A percentile compares a stretch with the other conserved stretches of the same genome.
Evolutionary conservation across 352 stramenopile species (phyloP).

Genomic region (Phytophthora meadii): DNA sequence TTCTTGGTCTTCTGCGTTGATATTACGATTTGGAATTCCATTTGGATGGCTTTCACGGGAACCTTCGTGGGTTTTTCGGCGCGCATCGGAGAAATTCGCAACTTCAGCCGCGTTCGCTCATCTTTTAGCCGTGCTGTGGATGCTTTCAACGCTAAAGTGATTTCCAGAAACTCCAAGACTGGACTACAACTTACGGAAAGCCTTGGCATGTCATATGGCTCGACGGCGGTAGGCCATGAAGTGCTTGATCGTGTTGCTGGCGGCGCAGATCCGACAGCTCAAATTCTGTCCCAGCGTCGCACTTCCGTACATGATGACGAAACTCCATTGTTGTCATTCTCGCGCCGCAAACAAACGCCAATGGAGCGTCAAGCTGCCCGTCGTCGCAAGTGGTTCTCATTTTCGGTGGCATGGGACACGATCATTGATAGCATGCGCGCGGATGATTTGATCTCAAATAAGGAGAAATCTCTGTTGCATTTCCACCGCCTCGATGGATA

Average conservation of each 20-base stretch:
- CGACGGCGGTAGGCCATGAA: conserved; percentile 57
- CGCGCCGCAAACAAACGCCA: conserved; percentile 81
- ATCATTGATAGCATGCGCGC: conserved; percentile 96
- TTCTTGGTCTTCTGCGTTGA: conserved; percentile 99
- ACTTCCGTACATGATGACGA: conserved; percentile 63
- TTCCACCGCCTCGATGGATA: conserved; percentile 97
- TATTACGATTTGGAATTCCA: conserved; percentile 98
- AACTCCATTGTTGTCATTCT: conserved; percentile 87
- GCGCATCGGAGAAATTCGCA: conserved; percentile 96
- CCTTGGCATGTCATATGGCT: conserved; percentile 53
- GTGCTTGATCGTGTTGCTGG: conserved; percentile 64
- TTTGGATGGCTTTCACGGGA: conserved; percentile 97
- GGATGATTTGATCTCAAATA: conserved; percentile 92
- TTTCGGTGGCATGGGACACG: conserved; percentile 97
- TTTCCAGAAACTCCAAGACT: conserved; percentile 79
- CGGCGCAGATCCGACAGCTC: conserved; percentile 36
- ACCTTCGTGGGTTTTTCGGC: conserved; percentile 97
- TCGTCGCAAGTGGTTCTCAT: conserved; percentile 98
- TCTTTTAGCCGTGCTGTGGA: conserved; percentile 89
- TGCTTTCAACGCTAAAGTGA: conserved; percentile 89
- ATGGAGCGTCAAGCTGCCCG: conserved; percentile 91
- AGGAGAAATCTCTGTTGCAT: conserved; percentile 91
- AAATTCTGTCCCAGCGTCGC: conserved; percentile 37
- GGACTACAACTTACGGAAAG: conserved; percentile 60
- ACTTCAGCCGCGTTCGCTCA: conserved; percentile 87